Evolutionary conservation across 257 asterid genomes (phyloP).

Genomic region (Ajuga chamaepitys): DNA sequence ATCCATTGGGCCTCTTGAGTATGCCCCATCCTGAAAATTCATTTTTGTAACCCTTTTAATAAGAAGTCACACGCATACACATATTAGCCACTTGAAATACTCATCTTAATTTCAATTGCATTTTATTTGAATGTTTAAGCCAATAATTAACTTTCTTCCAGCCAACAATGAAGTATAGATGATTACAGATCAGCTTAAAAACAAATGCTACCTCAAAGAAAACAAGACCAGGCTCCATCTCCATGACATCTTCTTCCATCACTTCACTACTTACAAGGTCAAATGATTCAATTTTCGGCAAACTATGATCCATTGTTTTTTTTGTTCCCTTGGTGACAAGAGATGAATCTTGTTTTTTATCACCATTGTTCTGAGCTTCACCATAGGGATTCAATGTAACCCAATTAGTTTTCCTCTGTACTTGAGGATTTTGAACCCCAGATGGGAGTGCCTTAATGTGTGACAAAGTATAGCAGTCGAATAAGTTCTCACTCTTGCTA

Average conservation of each 20-base stretch:
- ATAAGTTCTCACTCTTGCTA: slow-evolving; percentile 60
- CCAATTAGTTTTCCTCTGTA: slow-evolving; percentile 76
- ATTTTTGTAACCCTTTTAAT: slow-evolving; percentile 7
- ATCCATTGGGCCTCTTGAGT: slow-evolving; percentile 93
- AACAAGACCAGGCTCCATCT: slow-evolving; percentile 91
- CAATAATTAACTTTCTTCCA: slow-evolving; percentile 3
- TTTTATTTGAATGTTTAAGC: background rate
- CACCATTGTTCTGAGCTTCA: slow-evolving; percentile 45
- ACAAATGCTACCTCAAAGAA: slow-evolving; percentile 73
- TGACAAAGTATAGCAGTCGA: slow-evolving; percentile 79
- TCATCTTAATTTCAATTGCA: background rate
- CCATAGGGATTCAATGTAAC: slow-evolving; percentile 82
- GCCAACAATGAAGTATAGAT: background rate
- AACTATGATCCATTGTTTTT: slow-evolving; percentile 18
- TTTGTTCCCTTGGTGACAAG: slow-evolving; percentile 15
- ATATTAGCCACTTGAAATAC: background rate
- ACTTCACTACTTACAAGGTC: slow-evolving; percentile 73
- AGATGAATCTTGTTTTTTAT: slow-evolving; percentile 22
- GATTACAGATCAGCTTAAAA: background rate
- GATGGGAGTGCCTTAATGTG: slow-evolving; percentile 49
- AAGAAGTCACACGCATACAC: background rate
- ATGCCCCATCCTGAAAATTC: slow-evolving; percentile 91
- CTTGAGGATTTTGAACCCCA: slow-evolving; percentile 44
- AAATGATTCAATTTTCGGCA: slow-evolving; percentile 76
- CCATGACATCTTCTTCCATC: slow-evolving; percentile 98